These are phyloP conservation scores for Endotrypanum monterogeii DNA, from an alignment of 208 protist genomes.

Conservation along the genomic window DNA sequence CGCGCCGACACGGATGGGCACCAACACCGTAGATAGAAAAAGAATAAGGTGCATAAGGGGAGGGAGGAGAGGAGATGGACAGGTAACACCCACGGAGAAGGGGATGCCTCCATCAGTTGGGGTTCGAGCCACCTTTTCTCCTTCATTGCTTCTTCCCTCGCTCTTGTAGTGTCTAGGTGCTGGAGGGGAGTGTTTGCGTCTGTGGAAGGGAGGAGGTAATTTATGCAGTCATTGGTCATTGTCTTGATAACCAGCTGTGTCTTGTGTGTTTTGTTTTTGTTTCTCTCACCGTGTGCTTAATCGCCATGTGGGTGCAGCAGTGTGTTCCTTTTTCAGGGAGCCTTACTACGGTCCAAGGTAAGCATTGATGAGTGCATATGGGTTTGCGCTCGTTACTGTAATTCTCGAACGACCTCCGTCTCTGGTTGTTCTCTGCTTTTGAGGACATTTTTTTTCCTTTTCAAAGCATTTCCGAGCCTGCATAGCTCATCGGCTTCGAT, in stretches of 20 bases:
- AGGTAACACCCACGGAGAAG: not conserved
- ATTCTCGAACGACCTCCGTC: not conserved
- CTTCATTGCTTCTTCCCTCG: not conserved
- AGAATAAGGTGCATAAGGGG: not conserved
- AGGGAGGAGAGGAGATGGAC: not conserved
- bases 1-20: not conserved
- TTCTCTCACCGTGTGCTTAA: not conserved
- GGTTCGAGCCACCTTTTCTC: not conserved
- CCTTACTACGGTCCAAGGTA: not conserved
- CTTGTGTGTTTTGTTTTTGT: not conserved
- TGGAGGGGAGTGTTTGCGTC: not conserved
- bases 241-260: not conserved
- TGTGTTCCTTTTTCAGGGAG: too few relatives aligned
- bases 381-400: not conserved
- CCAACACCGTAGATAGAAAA: not conserved
- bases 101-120: not conserved
- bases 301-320: not conserved
- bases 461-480: not conserved
- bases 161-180: not conserved
- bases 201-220: not conserved
- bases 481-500: not conserved
- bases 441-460: not conserved
- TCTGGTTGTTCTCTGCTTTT: not conserved
- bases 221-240: not conserved
- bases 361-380: not conserved